These are phyloP conservation scores for Nicotiana paniculata DNA, from an alignment of 257 asterid genomes.

Conservation along the genomic window DNA sequence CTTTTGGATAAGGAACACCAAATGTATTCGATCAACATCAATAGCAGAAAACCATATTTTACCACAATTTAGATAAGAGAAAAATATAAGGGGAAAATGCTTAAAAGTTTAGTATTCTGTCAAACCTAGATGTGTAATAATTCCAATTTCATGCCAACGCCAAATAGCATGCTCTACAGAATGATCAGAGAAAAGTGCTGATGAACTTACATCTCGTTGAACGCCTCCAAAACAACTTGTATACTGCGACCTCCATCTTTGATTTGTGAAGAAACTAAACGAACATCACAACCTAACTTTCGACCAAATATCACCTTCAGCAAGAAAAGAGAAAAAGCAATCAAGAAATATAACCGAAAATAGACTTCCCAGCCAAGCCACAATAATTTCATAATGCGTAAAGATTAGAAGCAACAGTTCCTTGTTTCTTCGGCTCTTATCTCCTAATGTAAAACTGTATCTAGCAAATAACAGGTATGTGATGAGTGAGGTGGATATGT, in stretches of 20 bases:
- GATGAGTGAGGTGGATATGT: not conserved
- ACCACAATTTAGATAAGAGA: not conserved
- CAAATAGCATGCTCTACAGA: not conserved
- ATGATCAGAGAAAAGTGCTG: not conserved
- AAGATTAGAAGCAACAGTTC: not conserved
- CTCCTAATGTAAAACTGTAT: not conserved
- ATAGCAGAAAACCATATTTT: not conserved
- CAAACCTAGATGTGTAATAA: not conserved
- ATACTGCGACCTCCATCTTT: conserved; percentile 19
- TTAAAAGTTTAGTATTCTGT: too few relatives aligned
- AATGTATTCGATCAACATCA: not conserved
- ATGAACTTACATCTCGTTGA: conserved; percentile 21
- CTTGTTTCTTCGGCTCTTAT: not conserved
- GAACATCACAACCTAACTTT: conserved; percentile 24
- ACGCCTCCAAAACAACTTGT: conserved; percentile 16
- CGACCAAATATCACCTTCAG: conserved; percentile 31
- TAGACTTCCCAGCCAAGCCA: not conserved
- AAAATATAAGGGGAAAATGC: not conserved
- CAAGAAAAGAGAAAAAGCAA: not conserved
- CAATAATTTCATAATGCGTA: not conserved
- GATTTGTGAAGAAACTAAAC: conserved; percentile 19
- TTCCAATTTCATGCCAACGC: not conserved
- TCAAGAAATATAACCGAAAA: not conserved
- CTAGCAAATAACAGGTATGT: not conserved
- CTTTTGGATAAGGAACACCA: not conserved